phyloP scores from a whole-genome alignment of 2,329 filamentous ascomycete genomes.

The Aspergillus jensenii region DNA sequence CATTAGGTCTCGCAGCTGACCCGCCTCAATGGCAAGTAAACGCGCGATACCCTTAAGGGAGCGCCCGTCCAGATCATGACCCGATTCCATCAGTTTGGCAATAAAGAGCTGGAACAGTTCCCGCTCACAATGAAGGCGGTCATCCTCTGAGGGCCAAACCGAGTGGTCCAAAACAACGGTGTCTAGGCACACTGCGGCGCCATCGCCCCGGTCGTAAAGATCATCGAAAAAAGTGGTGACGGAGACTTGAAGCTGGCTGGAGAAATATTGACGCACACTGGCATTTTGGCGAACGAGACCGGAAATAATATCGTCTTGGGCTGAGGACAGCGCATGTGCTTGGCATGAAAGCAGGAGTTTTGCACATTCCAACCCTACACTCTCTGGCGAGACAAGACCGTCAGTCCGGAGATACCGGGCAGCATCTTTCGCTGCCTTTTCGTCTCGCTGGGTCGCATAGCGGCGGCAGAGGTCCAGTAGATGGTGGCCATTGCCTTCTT shows the following conservation, averaged over 20 bases:
- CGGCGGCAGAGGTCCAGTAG: slow-evolving; percentile 46
- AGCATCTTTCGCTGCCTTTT: slow-evolving; percentile 46
- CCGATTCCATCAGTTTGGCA: slow-evolving; percentile 86
- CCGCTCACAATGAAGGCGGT: slow-evolving; percentile 45
- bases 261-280: slow-evolving; percentile 45
- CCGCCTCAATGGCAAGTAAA: slow-evolving; percentile 56
- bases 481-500: slow-evolving; percentile 43
- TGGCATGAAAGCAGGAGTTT: slow-evolving; percentile 42
- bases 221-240: slow-evolving; percentile 51
- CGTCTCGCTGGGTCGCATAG: slow-evolving; percentile 42
- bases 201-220: slow-evolving; percentile 50
- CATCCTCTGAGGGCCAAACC: slow-evolving; percentile 46
- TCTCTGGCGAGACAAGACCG: slow-evolving; percentile 44
- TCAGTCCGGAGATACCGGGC: slow-evolving; percentile 43
- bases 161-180: slow-evolving; percentile 47
- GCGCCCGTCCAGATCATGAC: slow-evolving; percentile 67
- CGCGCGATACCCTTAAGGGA: slow-evolving; percentile 62
- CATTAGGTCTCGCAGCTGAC: slow-evolving; percentile 47
- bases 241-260: slow-evolving; percentile 42
- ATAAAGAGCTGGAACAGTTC: slow-evolving; percentile 66
- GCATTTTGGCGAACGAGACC: slow-evolving; percentile 45
- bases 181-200: slow-evolving; percentile 47
- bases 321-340: slow-evolving; percentile 35
- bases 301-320: slow-evolving; percentile 49
- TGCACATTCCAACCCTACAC: slow-evolving; percentile 44